phyloP scores from a whole-genome alignment of 2,329 filamentous ascomycete species.

The Fusarium verticillioides region DNA sequence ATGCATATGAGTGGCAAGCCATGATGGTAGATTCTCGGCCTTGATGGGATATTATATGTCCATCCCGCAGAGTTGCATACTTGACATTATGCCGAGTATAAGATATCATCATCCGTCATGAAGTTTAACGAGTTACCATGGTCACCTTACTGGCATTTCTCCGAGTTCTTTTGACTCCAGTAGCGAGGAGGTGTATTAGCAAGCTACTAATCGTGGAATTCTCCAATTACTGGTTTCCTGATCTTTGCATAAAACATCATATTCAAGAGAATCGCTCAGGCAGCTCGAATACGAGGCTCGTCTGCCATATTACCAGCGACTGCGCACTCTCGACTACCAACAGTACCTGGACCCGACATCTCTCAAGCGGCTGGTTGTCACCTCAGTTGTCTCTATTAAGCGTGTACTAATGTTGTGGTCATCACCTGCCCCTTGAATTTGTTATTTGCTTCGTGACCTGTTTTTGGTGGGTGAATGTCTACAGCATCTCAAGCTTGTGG shows the following conservation, averaged over 20 bases:
- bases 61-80: background rate
- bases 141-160: background rate
- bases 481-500: background rate
- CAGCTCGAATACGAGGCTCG: background rate
- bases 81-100: background rate
- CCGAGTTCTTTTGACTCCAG: background rate
- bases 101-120: background rate
- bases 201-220: background rate
- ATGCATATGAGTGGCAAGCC: background rate
- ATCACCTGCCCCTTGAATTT: rapidly evolving
- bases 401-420: background rate
- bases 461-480: too few relatives aligned
- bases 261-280: background rate
- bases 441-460: background rate
- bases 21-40: background rate
- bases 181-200: background rate
- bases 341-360: background rate
- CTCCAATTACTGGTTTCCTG: rapidly evolving
- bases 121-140: background rate
- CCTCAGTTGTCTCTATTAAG: background rate
- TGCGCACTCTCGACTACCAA: background rate
- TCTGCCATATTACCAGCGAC: too few relatives aligned
- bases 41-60: background rate
- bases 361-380: background rate
- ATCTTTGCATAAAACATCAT: background rate